Conservation (phyloP, 805 yeast genomes). For the Henningerozyma blattae region DNA sequence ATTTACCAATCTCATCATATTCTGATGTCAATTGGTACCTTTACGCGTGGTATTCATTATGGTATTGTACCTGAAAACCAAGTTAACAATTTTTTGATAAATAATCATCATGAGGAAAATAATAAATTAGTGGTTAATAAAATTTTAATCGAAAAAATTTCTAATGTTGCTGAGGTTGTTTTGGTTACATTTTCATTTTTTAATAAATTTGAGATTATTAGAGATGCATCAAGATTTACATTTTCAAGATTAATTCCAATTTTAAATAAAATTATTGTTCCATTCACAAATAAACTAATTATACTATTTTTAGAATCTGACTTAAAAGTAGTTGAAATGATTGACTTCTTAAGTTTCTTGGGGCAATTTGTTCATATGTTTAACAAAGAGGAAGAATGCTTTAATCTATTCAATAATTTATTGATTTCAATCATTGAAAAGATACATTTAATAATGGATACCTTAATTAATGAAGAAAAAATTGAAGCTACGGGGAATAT, state of each 20-base stretch:
- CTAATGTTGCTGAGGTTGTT: conserved; percentile 69
- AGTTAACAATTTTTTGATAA: conserved; percentile 27
- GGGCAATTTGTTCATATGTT: conserved; percentile 81
- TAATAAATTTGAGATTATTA: conserved; percentile 49
- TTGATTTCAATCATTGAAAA: conserved; percentile 64
- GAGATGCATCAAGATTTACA: conserved; percentile 81
- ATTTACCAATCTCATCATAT: conserved; percentile 76
- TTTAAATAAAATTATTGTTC: conserved; percentile 39
- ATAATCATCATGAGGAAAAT: too few relatives aligned
- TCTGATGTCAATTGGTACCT: conserved; percentile 79
- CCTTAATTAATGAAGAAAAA: conserved; percentile 6
- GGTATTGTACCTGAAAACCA: conserved; percentile 29
- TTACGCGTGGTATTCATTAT: conserved; percentile 71
- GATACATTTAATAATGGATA: conserved; percentile 38
- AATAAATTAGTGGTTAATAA: conserved; percentile 19
- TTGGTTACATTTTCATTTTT: conserved; percentile 73
- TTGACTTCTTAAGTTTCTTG: conserved; percentile 73
- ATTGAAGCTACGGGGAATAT: too few relatives aligned
- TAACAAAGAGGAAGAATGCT: conserved; percentile 52
- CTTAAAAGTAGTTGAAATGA: conserved; percentile 51
- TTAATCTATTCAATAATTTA: conserved; percentile 60
- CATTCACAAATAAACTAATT: conserved; percentile 56
- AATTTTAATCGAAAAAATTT: conserved; percentile 36
- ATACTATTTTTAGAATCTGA: conserved; percentile 48
- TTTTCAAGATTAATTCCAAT: conserved; percentile 79